phyloP scores from a whole-genome alignment of 2,329 filamentous ascomycete species.

The Colletotrichum tofieldiae region DNA sequence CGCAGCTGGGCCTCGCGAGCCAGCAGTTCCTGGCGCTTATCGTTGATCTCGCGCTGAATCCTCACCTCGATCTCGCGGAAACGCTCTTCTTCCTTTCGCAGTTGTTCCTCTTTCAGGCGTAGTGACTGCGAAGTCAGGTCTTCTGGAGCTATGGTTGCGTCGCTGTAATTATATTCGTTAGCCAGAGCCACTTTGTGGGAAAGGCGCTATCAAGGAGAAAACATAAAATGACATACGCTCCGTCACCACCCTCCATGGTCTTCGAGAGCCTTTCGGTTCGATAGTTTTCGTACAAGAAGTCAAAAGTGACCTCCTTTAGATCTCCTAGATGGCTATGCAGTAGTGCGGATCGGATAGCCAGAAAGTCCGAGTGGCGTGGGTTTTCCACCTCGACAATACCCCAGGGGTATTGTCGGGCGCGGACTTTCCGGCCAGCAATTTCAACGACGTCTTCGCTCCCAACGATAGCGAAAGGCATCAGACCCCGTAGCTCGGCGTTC shows the following conservation, averaged over 20 bases:
- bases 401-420: too few relatives aligned
- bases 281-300: too few relatives aligned
- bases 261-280: too few relatives aligned
- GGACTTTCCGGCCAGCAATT: too few relatives aligned
- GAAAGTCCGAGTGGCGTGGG: too few relatives aligned
- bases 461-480: too few relatives aligned
- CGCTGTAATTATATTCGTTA: slow-evolving; percentile 58
- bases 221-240: background rate
- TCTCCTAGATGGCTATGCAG: too few relatives aligned
- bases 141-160: slow-evolving; percentile 97
- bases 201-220: background rate
- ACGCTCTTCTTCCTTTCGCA: slow-evolving; percentile 99
- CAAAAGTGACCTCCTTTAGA: too few relatives aligned
- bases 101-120: slow-evolving; percentile 98
- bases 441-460: too few relatives aligned
- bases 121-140: slow-evolving; percentile 97
- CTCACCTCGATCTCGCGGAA: slow-evolving; percentile 99
- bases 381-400: too few relatives aligned
- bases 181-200: background rate
- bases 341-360: too few relatives aligned
- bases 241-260: background rate
- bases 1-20: slow-evolving; percentile 98
- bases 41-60: slow-evolving; percentile 99
- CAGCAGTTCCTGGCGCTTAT: slow-evolving; percentile 98
- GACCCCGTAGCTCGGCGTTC: too few relatives aligned